A percentile compares a stretch with the other conserved stretches of the same genome.
phyloP scores from a whole-genome alignment of 805 yeast species.

The Saturnispora serradocipensis region DNA sequence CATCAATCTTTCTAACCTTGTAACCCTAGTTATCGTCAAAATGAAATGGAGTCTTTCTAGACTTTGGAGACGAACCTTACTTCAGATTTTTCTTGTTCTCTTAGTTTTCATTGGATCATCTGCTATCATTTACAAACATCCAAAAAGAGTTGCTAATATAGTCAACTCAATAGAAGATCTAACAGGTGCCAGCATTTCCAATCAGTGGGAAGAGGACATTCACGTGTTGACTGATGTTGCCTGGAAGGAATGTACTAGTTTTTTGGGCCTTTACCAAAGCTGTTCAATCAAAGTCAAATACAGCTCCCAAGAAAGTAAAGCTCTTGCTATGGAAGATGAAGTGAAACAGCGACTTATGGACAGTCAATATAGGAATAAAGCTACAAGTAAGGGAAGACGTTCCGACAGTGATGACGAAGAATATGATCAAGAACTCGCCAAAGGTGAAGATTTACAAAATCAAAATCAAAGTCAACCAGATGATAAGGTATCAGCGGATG shows the following conservation, averaged over 20 bases:
- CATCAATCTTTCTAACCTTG: background rate
- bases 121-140: background rate
- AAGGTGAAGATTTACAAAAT: background rate
- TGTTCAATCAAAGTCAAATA: slow-evolving; percentile 4
- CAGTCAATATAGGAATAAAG: background rate
- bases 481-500: background rate
- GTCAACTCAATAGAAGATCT: slow-evolving; percentile 3
- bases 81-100: background rate
- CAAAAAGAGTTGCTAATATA: slow-evolving; percentile 1
- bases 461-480: background rate
- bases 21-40: background rate
- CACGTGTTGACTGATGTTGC: slow-evolving; percentile 6
- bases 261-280: background rate
- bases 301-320: background rate
- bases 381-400: background rate
- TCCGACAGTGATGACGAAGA: background rate
- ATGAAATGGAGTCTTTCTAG: slow-evolving; percentile 5
- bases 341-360: background rate
- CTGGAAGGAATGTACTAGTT: slow-evolving; percentile 1
- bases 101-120: background rate
- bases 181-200: slow-evolving; percentile 1
- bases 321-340: background rate
- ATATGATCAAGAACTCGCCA: background rate
- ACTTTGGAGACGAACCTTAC: slow-evolving; percentile 4
- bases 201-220: slow-evolving; percentile 5